A percentile compares a stretch with the other conserved stretches of the same genome.
phyloP scores from a whole-genome alignment of 129 eudicot genomes.

The Heracleum sosnowskyi region DNA sequence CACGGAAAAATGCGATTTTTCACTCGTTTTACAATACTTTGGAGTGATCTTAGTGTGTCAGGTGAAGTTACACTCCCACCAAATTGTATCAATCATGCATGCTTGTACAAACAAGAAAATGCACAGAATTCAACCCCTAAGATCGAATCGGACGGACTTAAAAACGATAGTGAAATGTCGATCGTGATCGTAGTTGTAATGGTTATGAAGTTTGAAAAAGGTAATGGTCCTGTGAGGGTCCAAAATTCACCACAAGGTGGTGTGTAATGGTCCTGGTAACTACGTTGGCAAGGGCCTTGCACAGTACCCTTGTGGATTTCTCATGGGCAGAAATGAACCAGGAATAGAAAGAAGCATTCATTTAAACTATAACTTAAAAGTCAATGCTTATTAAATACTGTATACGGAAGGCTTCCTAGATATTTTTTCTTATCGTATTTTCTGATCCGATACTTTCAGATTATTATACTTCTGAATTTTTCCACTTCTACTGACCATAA shows the following conservation, averaged over 20 bases:
- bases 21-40: no score
- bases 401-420: not conserved
- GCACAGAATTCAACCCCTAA: not conserved
- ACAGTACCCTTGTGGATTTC: constrained; percentile 3
- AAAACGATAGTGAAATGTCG: not conserved
- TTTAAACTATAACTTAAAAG: not conserved
- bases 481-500: no score
- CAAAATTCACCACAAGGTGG: not conserved
- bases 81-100: not conserved
- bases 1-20: no score
- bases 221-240: constrained; percentile 16
- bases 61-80: not conserved
- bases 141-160: not conserved
- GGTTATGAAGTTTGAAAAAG: not conserved
- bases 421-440: not conserved
- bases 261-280: constrained; percentile 12
- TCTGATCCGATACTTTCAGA: no score
- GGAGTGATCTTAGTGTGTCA: not conserved
- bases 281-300: not conserved
- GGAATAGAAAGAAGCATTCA: not conserved
- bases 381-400: not conserved
- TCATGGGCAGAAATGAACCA: constrained; percentile 12
- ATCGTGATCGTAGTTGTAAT: not conserved
- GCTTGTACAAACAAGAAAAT: not conserved
- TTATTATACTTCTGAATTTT: no score